A percentile compares a stretch with the other conserved stretches of the same genome.
phyloP scores from a whole-genome alignment of 148 eudicot genomes.

The Cornus florida region DNA sequence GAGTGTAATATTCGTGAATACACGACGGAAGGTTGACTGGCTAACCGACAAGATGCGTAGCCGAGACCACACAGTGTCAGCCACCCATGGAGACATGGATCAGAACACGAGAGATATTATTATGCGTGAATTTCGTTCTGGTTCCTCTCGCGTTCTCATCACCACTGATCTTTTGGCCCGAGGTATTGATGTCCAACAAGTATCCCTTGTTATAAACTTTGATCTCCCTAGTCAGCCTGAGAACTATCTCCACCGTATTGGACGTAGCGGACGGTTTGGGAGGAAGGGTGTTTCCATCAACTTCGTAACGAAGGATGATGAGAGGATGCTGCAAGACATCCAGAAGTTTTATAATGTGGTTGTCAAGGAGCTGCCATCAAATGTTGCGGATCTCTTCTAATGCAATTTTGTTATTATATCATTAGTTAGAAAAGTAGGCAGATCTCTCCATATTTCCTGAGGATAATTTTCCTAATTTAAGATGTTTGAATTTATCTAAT shows the following conservation, averaged over 20 bases:
- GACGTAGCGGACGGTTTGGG: conserved; percentile 39
- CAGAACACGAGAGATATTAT: conserved; percentile 33
- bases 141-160: conserved; percentile 36
- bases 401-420: conserved; percentile 1
- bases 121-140: conserved; percentile 37
- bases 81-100: conserved; percentile 36
- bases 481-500: background rate
- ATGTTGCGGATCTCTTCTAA: conserved; percentile 34
- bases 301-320: conserved; percentile 29
- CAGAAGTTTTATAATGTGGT: conserved; percentile 39
- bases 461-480: background rate
- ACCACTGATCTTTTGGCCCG: conserved; percentile 41
- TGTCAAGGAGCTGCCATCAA: conserved; percentile 33
- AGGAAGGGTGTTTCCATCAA: conserved; percentile 40
- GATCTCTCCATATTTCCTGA: background rate
- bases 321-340: conserved; percentile 34
- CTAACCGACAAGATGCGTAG: conserved; percentile 34
- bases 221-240: conserved; percentile 40
- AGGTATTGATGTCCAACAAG: conserved; percentile 40
- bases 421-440: conserved; percentile 11
- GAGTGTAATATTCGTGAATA: conserved; percentile 38
- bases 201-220: conserved; percentile 33
- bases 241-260: conserved; percentile 39
- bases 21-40: conserved; percentile 42
- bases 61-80: conserved; percentile 36